Percentiles rank a stretch among this genome's conserved stretches.
phyloP scores from a whole-genome alignment of 2,329 filamentous ascomycete genomes.

The Colletotrichum falcatum region DNA sequence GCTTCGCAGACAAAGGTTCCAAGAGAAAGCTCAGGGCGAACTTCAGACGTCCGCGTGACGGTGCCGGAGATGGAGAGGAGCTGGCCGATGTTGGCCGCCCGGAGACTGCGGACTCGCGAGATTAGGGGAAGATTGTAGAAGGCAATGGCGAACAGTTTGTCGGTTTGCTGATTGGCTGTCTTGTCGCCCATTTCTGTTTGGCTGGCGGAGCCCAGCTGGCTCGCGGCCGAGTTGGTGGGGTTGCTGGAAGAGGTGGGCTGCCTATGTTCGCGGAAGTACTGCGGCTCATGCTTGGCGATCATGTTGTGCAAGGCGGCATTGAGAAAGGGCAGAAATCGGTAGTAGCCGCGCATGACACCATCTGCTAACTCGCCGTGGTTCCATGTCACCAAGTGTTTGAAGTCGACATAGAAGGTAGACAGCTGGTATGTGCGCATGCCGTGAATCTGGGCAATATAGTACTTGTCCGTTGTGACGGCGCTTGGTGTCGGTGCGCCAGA shows the following conservation, averaged over 20 bases:
- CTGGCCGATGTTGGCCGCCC: constrained; percentile 91
- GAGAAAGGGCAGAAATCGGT: constrained; percentile 93
- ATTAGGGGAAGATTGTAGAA: constrained; percentile 94
- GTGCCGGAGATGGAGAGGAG: constrained; percentile 96
- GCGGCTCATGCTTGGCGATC: constrained; percentile 93
- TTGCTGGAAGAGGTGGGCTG: constrained; percentile 83
- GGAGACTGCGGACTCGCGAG: constrained; percentile 85
- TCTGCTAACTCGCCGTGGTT: constrained; percentile 85
- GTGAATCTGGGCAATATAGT: constrained; percentile 87
- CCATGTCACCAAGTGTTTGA: constrained; percentile 82
- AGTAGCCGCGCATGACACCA: constrained; percentile 91
- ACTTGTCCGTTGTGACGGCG: constrained; percentile 80
- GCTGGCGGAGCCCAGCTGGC: constrained; percentile 70
- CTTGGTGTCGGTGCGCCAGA: constrained; percentile 75
- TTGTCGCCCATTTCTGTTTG: constrained; percentile 77
- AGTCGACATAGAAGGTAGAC: constrained; percentile 91
- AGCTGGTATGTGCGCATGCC: constrained; percentile 79
- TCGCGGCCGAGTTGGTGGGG: constrained; percentile 75
- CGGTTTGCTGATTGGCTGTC: constrained; percentile 92
- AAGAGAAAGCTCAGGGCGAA: constrained; percentile 90
- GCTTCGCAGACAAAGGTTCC: constrained; percentile 93
- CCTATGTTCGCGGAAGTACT: constrained; percentile 93
- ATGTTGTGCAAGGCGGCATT: constrained; percentile 90
- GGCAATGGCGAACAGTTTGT: constrained; percentile 93
- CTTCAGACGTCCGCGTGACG: constrained; percentile 96